Base-by-base conservation (phyloP, 495 filamentous ascomycete species). In the Podospora didyma region DNA sequence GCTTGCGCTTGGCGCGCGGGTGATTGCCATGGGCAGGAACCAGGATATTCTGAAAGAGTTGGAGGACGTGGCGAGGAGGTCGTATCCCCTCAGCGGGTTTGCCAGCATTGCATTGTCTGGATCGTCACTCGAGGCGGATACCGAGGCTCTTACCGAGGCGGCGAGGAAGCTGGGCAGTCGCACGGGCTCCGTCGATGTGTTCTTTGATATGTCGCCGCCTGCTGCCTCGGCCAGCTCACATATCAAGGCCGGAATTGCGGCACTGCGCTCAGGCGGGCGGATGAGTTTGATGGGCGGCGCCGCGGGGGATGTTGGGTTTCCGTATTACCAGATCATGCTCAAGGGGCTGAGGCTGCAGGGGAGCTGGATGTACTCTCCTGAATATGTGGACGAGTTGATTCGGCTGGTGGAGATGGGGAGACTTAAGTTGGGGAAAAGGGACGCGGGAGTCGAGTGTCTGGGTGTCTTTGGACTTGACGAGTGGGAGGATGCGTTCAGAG, bases 21-120 rank as follows among this genome's bases (percentile, higher is more conserved):
- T 83, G 12, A 63, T 82, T 19, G 78, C 79, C 4, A 66, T 70
- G 45, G 78, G 79, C 7, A 63, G 79, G 7, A 80, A 82, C 52
- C 35, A 58, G 7, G 48, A 55, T 34, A 60, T 64, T 2, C 52
- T 79, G 37, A 45, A 62, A 12, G 53, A 62, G 46, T 46, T 69
- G 17, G 60, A 49, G n/a, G 57, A n/a, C 20, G 51, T 49, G 20
- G 55, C 48, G 28, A 24, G 14, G 26, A 46, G 21, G 23, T 24
- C 47, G 34, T 57, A 57, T 19, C 55, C 55, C 2, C 9, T 0
- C 16, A 35, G 35, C 14, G 7, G 35, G 35, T 20, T 82, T n/a
- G 76, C 74, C 3, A 65, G 67, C 37, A 75, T 78, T 5, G 62
- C 77, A 1, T 79, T 81, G 56, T 26, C 60, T 5, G 49, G 51